Evolutionary conservation across 2,329 filamentous ascomycete species (phyloP).

Genomic region (Fusarium abutilonis): DNA sequence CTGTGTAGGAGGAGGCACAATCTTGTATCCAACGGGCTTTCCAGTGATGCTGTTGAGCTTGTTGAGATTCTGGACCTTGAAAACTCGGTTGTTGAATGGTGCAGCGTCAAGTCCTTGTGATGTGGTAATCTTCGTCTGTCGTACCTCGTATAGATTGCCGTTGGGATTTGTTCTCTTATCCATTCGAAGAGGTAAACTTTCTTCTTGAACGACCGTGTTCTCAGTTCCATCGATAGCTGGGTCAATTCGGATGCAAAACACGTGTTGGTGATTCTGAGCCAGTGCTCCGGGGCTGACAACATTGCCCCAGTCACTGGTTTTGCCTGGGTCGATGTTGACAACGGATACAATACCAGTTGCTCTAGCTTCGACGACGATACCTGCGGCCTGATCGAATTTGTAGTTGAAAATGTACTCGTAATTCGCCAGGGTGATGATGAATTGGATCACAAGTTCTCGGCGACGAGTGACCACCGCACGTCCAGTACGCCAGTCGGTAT

Average conservation of each 20-base stretch:
- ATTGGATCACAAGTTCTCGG: slow-evolving; percentile 69
- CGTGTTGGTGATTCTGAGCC: slow-evolving; percentile 74
- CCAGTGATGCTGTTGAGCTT: slow-evolving; percentile 55
- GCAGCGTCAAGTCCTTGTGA: slow-evolving; percentile 60
- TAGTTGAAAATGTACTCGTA: slow-evolving; percentile 65
- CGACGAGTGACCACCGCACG: slow-evolving; percentile 68
- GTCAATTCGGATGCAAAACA: slow-evolving; percentile 73
- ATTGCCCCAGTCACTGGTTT: slow-evolving; percentile 62
- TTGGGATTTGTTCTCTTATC: slow-evolving; percentile 43
- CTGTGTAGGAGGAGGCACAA: slow-evolving; percentile 56
- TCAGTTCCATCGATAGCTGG: slow-evolving; percentile 68
- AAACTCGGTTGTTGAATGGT: slow-evolving; percentile 59
- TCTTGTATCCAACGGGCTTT: slow-evolving; percentile 58
- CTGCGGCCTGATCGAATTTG: slow-evolving; percentile 63
- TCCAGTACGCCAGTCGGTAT: slow-evolving; percentile 73
- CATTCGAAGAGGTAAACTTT: slow-evolving; percentile 55
- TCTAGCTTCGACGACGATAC: slow-evolving; percentile 48
- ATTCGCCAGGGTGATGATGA: slow-evolving; percentile 70
- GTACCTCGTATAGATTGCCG: slow-evolving; percentile 64
- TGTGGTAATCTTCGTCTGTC: slow-evolving; percentile 55
- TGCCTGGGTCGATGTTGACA: slow-evolving; percentile 65
- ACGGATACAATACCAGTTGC: slow-evolving; percentile 56
- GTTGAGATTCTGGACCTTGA: slow-evolving; percentile 60
- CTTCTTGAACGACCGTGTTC: slow-evolving; percentile 61
- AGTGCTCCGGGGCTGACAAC: slow-evolving; percentile 69